These are phyloP conservation scores for Macrotyloma uniflorum DNA, from an alignment of 306 rosid species.

Conservation along the genomic window DNA sequence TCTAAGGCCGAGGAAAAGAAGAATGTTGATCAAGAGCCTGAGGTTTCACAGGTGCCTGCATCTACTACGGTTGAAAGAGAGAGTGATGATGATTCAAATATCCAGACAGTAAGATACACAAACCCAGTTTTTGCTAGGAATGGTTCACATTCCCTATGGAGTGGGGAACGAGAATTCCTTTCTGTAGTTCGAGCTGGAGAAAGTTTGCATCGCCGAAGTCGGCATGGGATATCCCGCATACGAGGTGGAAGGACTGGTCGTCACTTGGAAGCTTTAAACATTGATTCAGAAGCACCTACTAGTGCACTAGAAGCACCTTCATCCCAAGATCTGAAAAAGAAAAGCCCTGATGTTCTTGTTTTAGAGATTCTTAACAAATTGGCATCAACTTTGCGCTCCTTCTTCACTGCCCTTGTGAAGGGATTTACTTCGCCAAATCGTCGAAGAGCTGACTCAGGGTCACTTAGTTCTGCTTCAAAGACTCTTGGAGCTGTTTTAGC, in stretches of 20 bases:
- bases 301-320: conserved; percentile 60
- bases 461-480: conserved; percentile 81
- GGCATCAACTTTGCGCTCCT: conserved; percentile 81
- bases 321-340: conserved; percentile 85
- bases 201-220: conserved; percentile 85
- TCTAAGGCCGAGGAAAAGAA: conserved; percentile 77
- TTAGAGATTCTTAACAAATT: conserved; percentile 84
- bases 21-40: conserved; percentile 73
- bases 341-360: conserved; percentile 88
- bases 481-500: conserved; percentile 92
- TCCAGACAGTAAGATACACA: conserved; percentile 79
- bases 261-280: conserved; percentile 72
- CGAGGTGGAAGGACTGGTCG: conserved; percentile 92
- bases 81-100: conserved; percentile 89
- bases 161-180: conserved; percentile 88
- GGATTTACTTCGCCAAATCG: conserved; percentile 93
- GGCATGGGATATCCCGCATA: conserved; percentile 83
- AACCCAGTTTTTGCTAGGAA: conserved; percentile 81
- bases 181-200: conserved; percentile 92
- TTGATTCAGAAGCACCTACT: conserved; percentile 78
- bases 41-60: conserved; percentile 67
- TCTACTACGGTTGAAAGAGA: conserved; percentile 79
- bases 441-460: conserved; percentile 88
- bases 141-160: conserved; percentile 86
- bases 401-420: conserved; percentile 92